phyloP scores from a whole-genome alignment of 129 eudicot genomes.

The Artemisia annua region DNA sequence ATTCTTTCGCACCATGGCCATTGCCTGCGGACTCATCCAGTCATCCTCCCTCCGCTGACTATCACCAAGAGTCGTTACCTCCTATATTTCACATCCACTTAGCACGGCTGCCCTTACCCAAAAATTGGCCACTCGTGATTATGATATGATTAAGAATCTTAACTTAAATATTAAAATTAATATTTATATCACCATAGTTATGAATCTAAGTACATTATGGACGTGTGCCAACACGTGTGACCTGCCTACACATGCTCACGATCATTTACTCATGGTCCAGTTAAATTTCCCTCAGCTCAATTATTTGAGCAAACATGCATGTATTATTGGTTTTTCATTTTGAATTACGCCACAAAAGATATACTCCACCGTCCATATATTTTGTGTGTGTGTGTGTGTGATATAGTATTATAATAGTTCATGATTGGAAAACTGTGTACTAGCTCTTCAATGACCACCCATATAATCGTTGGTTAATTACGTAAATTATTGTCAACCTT shows the following conservation, averaged over 20 bases:
- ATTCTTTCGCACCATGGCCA: too few species aligned
- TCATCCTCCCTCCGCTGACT: too few species aligned
- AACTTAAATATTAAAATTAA: neutral
- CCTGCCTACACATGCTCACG: conserved; percentile 12
- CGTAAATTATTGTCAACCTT: too few species aligned
- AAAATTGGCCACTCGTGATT: neutral
- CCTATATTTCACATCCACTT: too few species aligned
- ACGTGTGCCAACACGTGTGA: conserved; percentile 38
- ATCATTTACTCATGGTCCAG: conserved; percentile 12
- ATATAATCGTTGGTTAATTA: too few species aligned
- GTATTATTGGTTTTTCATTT: neutral
- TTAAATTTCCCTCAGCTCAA: conserved; percentile 7
- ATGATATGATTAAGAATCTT: neutral
- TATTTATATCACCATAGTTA: conserved; percentile 12
- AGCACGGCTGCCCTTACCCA: too few species aligned
- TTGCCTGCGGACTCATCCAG: too few species aligned
- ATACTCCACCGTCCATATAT: conserved; percentile 13
- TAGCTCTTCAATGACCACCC: too few species aligned
- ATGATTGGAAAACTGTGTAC: too few species aligned
- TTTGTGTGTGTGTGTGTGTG: neutral
- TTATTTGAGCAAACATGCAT: conserved; percentile 11
- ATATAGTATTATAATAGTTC: neutral
- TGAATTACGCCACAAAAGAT: conserved; percentile 10
- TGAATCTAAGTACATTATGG: conserved; percentile 20
- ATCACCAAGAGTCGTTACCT: too few species aligned